These are phyloP conservation scores for Plenodomus lindquistii DNA, from an alignment of 2,329 filamentous ascomycete species.

Conservation along the genomic window DNA sequence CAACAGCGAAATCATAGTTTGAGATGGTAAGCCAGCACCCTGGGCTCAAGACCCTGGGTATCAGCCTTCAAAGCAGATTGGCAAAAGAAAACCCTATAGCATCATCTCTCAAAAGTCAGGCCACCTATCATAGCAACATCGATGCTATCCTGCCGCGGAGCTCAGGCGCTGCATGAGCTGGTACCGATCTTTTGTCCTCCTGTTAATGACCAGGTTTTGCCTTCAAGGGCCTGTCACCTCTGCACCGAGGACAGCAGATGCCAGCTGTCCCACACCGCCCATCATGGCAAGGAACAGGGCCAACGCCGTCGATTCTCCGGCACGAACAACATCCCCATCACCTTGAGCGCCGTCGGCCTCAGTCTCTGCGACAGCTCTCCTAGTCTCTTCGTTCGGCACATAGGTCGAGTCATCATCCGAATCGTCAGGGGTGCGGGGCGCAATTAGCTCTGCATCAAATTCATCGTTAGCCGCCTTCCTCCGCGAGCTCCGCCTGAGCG, in stretches of 20 bases:
- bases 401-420: slow-evolving; percentile 33
- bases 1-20: not conserved
- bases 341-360: slow-evolving; percentile 34
- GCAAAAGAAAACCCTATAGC: not conserved
- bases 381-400: slow-evolving; percentile 26
- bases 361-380: slow-evolving; percentile 27
- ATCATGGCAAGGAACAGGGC: slow-evolving; percentile 38
- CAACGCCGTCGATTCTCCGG: slow-evolving; percentile 42
- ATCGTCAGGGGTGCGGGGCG: slow-evolving; percentile 15
- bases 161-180: not conserved
- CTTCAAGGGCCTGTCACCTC: slow-evolving; percentile 31
- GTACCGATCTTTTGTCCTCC: not conserved
- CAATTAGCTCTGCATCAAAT: slow-evolving; percentile 12
- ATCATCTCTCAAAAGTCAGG: too few relatives aligned
- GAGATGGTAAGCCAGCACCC: not conserved
- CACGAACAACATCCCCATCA: slow-evolving; percentile 32
- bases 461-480: slow-evolving; percentile 15
- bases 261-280: slow-evolving; percentile 41
- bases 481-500: slow-evolving; percentile 26
- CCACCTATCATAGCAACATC: too few relatives aligned
- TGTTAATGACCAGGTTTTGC: not conserved
- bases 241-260: slow-evolving; percentile 39
- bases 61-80: slow-evolving; percentile 2
- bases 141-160: not conserved
- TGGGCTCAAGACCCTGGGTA: not conserved